Evolutionary conservation across 73 alveolate genomes (phyloP).

Genomic region (Symbiodinium pilosum): DNA sequence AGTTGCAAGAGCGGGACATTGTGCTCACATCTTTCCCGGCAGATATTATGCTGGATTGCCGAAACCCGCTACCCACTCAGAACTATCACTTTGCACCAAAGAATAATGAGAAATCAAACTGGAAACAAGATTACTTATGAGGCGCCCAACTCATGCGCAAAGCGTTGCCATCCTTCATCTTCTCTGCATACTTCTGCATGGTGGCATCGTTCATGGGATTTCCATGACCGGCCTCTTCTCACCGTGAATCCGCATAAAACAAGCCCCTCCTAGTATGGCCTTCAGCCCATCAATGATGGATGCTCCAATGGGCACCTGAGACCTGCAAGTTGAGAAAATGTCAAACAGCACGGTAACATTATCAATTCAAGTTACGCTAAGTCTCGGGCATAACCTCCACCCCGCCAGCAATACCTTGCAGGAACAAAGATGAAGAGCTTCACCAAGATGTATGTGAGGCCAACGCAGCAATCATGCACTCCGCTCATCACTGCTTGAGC

Average conservation of each 20-base stretch:
- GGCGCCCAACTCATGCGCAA: too few relatives aligned
- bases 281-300: conserved; percentile 68
- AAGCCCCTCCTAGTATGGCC: not conserved
- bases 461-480: conserved; percentile 63
- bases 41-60: too few relatives aligned
- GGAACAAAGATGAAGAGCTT: not conserved
- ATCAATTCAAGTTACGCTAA: not conserved
- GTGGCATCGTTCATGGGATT: conserved; percentile 77
- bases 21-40: too few relatives aligned
- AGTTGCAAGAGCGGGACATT: too few relatives aligned
- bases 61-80: too few relatives aligned
- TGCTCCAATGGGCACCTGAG: conserved; percentile 85
- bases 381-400: conserved; percentile 44
- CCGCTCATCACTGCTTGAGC: conserved; percentile 95
- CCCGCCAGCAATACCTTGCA: conserved; percentile 79
- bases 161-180: conserved; percentile 24
- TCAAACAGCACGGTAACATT: not conserved
- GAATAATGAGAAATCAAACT: too few relatives aligned
- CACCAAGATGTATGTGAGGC: not conserved
- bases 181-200: conserved; percentile 46
- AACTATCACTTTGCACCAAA: too few relatives aligned
- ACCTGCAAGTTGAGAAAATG: conserved; percentile 40
- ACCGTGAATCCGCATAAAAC: not conserved
- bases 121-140: too few relatives aligned
- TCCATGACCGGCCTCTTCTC: conserved; percentile 75